These are phyloP conservation scores for Juglanconis oblonga DNA, from an alignment of 2,329 filamentous ascomycete species.

Conservation along the genomic window DNA sequence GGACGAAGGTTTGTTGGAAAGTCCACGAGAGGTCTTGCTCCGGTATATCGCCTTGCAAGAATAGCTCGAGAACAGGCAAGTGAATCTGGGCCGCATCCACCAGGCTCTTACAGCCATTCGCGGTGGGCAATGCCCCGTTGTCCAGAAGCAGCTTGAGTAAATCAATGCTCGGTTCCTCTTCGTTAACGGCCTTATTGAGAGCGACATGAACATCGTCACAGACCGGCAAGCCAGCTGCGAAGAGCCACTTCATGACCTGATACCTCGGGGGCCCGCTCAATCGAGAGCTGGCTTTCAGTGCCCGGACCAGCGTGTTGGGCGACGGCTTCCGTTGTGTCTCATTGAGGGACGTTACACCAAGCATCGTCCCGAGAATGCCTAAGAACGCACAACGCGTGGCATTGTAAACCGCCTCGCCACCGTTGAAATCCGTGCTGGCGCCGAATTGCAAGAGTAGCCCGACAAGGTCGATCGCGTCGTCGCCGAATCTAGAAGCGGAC, in stretches of 20 bases:
- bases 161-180: slow-evolving; percentile 46
- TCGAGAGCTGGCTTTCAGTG: slow-evolving; percentile 53
- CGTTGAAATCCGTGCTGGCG: slow-evolving; percentile 53
- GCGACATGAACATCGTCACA: slow-evolving; percentile 49
- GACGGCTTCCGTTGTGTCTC: slow-evolving; percentile 44
- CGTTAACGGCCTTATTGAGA: slow-evolving; percentile 51
- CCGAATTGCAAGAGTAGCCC: slow-evolving; percentile 49
- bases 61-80: slow-evolving; percentile 36
- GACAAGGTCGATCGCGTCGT: slow-evolving; percentile 46
- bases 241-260: slow-evolving; percentile 46
- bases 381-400: slow-evolving; percentile 51
- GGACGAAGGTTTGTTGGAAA: slow-evolving; percentile 44
- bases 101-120: slow-evolving; percentile 51
- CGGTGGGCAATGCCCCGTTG: slow-evolving; percentile 50
- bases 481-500: slow-evolving; percentile 49
- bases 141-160: slow-evolving; percentile 46
- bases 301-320: slow-evolving; percentile 43
- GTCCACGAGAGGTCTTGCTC: slow-evolving; percentile 41
- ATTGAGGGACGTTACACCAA: slow-evolving; percentile 43
- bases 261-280: slow-evolving; percentile 47
- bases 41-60: slow-evolving; percentile 41
- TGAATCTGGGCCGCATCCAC: slow-evolving; percentile 44
- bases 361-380: slow-evolving; percentile 47
- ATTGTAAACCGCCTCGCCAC: slow-evolving; percentile 54
- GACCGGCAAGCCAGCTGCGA: slow-evolving; percentile 47